Evolutionary conservation across 2,329 filamentous ascomycete species (phyloP).

Genomic region (Exserohilum turcica): DNA sequence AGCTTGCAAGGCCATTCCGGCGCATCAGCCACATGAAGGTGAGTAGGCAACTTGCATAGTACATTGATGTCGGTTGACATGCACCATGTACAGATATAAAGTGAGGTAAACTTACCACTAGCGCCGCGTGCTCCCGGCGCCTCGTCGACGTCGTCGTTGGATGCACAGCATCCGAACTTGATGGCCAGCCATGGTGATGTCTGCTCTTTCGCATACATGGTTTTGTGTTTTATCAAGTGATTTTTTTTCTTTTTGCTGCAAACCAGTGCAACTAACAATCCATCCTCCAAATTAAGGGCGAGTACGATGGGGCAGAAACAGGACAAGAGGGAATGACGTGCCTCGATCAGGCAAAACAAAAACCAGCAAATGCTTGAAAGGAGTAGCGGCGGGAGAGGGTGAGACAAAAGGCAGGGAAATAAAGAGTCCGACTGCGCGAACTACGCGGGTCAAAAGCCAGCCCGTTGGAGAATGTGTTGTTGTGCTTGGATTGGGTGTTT

Average conservation of each 20-base stretch:
- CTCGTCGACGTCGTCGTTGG: conserved; percentile 38
- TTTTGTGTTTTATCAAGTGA: conserved; percentile 23
- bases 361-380: conserved; percentile 5
- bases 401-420: conserved; percentile 8
- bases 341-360: conserved; percentile 16
- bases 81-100: conserved; percentile 19
- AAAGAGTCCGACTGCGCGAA: conserved; percentile 5
- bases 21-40: conserved; percentile 27
- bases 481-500: conserved; percentile 16
- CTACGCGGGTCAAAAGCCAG: conserved; percentile 8
- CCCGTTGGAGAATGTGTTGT: conserved; percentile 15
- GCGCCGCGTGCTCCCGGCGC: conserved; percentile 22
- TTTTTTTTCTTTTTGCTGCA: conserved; percentile 27
- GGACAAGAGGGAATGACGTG: conserved; percentile 9
- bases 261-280: conserved; percentile 36
- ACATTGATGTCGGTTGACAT: too few species aligned
- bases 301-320: conserved; percentile 5
- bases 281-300: conserved; percentile 16
- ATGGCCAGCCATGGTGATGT: conserved; percentile 44
- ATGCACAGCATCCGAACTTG: conserved; percentile 47
- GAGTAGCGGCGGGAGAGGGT: conserved; percentile 8
- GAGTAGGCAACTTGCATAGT: conserved; percentile 21
- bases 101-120: conserved; percentile 35
- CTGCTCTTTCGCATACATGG: conserved; percentile 21
- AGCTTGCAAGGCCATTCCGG: too few species aligned